These are phyloP conservation scores for Paramyrothecium sp. DNA, from an alignment of 2,329 filamentous ascomycete genomes.

Conservation along the genomic window DNA sequence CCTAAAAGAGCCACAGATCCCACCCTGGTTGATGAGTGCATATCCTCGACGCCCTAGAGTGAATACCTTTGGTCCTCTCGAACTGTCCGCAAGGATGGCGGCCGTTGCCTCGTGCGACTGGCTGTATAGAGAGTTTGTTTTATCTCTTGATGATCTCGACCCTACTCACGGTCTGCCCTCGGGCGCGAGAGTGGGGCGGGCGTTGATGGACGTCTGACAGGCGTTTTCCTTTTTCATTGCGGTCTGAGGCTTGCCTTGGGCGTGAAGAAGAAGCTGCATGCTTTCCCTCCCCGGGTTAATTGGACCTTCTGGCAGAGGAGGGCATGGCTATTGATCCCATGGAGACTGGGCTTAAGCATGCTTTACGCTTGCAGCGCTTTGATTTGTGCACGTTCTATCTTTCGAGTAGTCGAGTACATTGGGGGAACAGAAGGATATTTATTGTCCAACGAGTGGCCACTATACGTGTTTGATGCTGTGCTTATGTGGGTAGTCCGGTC, in stretches of 20 bases:
- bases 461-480: no score
- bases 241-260: constrained; percentile 42
- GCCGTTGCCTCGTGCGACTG: constrained; percentile 22
- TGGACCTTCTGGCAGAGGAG: no score
- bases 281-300: no score
- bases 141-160: constrained; percentile 80
- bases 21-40: constrained; percentile 91
- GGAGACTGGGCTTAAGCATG: no score
- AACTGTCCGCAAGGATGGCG: constrained; percentile 62
- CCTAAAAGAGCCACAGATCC: constrained; percentile 89
- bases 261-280: constrained; percentile 46
- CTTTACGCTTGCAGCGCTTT: no score
- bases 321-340: no score
- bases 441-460: no score
- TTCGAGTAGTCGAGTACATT: no score
- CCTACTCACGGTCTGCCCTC: constrained; percentile 69
- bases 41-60: constrained; percentile 89
- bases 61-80: constrained; percentile 66
- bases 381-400: no score
- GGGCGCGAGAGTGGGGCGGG: constrained; percentile 78
- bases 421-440: no score
- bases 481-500: no score
- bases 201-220: constrained; percentile 90
- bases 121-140: constrained; percentile 75
- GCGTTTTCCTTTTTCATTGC: constrained; percentile 54